A percentile compares a stretch with the other conserved stretches of the same genome.
Conservation (phyloP, 176 grass and related monocot species). For the Oryza coarctata region DNA sequence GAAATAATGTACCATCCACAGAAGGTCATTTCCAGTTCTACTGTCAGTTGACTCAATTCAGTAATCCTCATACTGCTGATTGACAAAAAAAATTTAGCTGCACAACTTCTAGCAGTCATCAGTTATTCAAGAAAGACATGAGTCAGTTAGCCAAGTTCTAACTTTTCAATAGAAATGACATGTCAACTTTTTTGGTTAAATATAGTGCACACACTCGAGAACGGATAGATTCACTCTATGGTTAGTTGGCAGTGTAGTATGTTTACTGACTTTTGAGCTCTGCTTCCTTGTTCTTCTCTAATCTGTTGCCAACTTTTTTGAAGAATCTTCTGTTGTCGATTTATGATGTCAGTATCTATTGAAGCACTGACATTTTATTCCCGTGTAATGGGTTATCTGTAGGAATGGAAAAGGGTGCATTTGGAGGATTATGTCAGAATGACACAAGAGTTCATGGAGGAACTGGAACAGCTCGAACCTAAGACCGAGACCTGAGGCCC, state of each 20-base stretch:
- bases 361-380: background rate
- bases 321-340: background rate
- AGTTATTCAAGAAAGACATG: no score
- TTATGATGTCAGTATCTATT: background rate
- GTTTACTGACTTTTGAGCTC: background rate
- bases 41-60: background rate
- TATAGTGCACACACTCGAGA: background rate
- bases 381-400: background rate
- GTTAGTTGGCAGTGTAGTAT: background rate
- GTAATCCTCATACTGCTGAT: background rate
- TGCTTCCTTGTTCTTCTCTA: background rate
- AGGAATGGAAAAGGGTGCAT: conserved; percentile 78
- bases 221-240: background rate
- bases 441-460: conserved; percentile 60
- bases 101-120: no score
- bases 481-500: conserved; percentile 37
- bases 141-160: background rate
- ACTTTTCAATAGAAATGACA: background rate
- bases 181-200: background rate
- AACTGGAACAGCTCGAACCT: conserved; percentile 40
- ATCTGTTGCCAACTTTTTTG: background rate
- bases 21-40: background rate
- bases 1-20: background rate
- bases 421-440: conserved; percentile 68
- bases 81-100: no score